Percentiles rank a stretch among this genome's conserved stretches.
phyloP scores from a whole-genome alignment of 2,329 filamentous ascomycete species.

The Penicillium concentricum region DNA sequence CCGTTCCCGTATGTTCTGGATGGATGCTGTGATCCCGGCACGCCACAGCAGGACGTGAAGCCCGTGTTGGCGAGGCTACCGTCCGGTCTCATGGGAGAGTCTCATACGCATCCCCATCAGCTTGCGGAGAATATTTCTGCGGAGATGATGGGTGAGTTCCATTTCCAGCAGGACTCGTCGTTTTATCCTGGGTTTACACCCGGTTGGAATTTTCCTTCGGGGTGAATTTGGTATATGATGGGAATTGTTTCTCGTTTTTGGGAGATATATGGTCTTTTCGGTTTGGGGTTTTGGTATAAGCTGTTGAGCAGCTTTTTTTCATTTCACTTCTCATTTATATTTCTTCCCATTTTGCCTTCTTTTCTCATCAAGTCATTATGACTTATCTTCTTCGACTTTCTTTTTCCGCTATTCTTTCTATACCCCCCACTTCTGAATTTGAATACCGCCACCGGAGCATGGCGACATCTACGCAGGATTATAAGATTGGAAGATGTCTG shows the following conservation, averaged over 20 bases:
- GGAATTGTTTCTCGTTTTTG: background rate
- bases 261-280: background rate
- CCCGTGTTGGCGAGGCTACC: conserved; percentile 11
- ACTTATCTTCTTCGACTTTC: background rate
- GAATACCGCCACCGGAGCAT: background rate
- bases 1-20: conserved; percentile 29
- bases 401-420: background rate
- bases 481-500: conserved; percentile 6
- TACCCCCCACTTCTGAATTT: conserved; percentile 3
- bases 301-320: conserved; percentile 16
- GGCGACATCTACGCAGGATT: background rate
- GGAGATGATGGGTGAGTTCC: conserved; percentile 28
- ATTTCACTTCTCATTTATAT: conserved; percentile 16
- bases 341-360: background rate
- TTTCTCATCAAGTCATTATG: too few relatives aligned
- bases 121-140: conserved; percentile 20
- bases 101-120: conserved; percentile 14
- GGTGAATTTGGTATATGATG: background rate
- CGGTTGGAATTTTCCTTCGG: conserved; percentile 21
- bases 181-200: conserved; percentile 22
- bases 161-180: conserved; percentile 22
- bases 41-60: conserved; percentile 17
- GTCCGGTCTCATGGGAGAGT: conserved; percentile 10
- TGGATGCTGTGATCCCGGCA: conserved; percentile 9
- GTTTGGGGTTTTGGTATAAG: conserved; percentile 11